These are phyloP conservation scores for Alternaria sp. DNA, from an alignment of 2,329 filamentous ascomycete species.

Conservation along the genomic window DNA sequence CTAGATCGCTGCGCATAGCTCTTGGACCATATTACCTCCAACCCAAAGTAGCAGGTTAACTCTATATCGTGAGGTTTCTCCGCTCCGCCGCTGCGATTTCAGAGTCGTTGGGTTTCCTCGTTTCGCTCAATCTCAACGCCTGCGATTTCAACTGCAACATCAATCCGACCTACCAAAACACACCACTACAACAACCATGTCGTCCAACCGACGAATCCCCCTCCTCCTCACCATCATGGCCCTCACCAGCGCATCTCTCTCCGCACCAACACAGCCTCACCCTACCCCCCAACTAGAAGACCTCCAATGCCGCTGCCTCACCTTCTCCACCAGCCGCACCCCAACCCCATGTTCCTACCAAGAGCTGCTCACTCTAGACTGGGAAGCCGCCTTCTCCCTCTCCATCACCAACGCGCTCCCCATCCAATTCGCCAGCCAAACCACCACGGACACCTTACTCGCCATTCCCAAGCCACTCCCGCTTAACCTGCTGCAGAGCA, in stretches of 20 bases:
- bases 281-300: constrained; percentile 17
- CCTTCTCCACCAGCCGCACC: constrained; percentile 24
- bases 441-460: constrained; percentile 28
- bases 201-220: not conserved
- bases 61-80: constrained; percentile 5
- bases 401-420: constrained; percentile 28
- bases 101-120: not conserved
- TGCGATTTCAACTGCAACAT: not conserved
- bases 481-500: constrained; percentile 20
- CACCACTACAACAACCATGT: constrained; percentile 1
- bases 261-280: constrained; percentile 16
- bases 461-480: constrained; percentile 24
- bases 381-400: constrained; percentile 29
- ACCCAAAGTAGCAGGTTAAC: constrained; percentile 1
- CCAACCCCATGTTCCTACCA: constrained; percentile 30
- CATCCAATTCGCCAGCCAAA: constrained; percentile 32
- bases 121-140: not conserved
- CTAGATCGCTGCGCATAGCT: constrained; percentile 4
- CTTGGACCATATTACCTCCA: not conserved
- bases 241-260: constrained; percentile 5
- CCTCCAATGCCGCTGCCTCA: constrained; percentile 34
- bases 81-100: not conserved
- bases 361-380: constrained; percentile 28
- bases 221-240: constrained; percentile 10
- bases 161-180: not conserved